Evolutionary conservation across 1,284 basidiomycete genomes (phyloP), one percentile per base, ranked within the genome.

Genomic region (Naganishia sp.): DNA sequence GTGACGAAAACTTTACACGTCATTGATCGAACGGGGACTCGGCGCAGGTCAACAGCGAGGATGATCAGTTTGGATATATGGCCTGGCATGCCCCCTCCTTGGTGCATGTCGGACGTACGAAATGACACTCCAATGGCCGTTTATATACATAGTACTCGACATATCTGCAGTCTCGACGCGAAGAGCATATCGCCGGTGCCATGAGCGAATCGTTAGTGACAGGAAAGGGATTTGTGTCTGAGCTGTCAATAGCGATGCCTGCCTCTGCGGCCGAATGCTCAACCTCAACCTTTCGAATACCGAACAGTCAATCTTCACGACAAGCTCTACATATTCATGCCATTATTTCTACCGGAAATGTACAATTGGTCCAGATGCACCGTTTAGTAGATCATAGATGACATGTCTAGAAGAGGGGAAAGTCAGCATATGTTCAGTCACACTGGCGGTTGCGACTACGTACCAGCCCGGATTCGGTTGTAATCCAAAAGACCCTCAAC

Each of bases 401-500:
- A 77, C 77, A 79, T 77, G 72, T 79, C 75, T 72, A 63, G 53
- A 9, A 42, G 25, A 18, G 28, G 16, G 63, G 13, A 15, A 42
- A 49, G 25, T 21, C 33, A 28, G 18, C 25, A 21, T 9, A 18
- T 6, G n/a, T 5, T 31, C n/a, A 18, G 21, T 50, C 15, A 64
- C 25, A 36, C 65, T 13, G 45, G 48, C 1, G 28, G 23, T 9
- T 21, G 31, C 1, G 18, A 23, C 66, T 50, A 82, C 86, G 71
- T 71, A 89, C 88, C 75, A 74, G 79, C 73, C 85, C 81, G 54
- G 69, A 75, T 73, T 65, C 74, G 73, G 71, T 72, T 74, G 74
- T 83, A 84, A 74, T 82, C 80, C 56, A 83, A 75, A 55, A 98
- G 84, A 78, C 94, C 94, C 75, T 98, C 95, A 61, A 89, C 85